Evolutionary conservation across 371 early-diverging fungal genomes (phyloP), one percentile per base, ranked within the genome.

Genomic region (Circinella umbellata): DNA sequence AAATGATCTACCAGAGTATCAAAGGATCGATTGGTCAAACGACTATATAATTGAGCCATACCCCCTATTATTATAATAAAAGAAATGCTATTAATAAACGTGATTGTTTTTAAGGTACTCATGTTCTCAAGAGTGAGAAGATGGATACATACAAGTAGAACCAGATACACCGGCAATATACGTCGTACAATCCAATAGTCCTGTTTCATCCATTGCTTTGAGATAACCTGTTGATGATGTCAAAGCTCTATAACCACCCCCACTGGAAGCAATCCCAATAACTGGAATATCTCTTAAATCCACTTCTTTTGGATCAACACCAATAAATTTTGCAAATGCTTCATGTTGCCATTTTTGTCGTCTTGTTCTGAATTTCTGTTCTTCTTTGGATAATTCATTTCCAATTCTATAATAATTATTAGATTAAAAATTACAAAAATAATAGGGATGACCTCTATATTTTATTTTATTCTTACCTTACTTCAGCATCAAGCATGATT

Each of bases 161-260:
- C 89, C 89, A 20, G 86, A 87, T 10, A 88, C 81, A 47, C 82
- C 86, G 7, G 89, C 87, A 53, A 86, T 72, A 66, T 92, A 90
- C 68, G 76, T 89, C 3, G 83, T 72, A 61, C 87, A 87, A 61
- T 88, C 89, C 46, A 82, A 74, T 2, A 84, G 54, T 14, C 90
- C 90, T 1, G 83, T 75, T n/a, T 87, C 76, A 49, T 88, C 71
- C 75, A 88, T 82, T 1, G 83, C 88, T 8, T 80, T 79, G 68
- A 89, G 73, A 64, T 87, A 89, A 6, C 91, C 92, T 20, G 76
- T 67, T 13, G 83, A 78, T 15, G 87, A 84, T 5, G 89, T 68
- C 92, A 91, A 90, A 1, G 92, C 90, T 9, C 92, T 83, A 72
- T 86, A 90, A 7, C 92, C 92, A 9, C 92, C 92, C n/a, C 92